Conservation (phyloP, 148 eudicot species). For the Camellia granthamiana region DNA sequence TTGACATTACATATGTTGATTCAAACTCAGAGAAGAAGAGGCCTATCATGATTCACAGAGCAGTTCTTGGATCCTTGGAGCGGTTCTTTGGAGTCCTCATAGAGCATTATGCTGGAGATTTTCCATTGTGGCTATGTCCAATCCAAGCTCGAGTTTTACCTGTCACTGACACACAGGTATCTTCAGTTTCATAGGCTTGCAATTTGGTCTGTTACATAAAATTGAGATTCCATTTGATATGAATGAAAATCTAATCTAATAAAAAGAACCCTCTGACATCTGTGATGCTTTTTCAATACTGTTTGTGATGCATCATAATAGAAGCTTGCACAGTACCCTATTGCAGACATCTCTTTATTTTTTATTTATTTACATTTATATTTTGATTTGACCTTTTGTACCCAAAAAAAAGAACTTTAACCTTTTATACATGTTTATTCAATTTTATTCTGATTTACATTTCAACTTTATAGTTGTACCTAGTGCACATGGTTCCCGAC, state of each 20-base stretch:
- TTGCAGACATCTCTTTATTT: neutral
- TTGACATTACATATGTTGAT: slow-evolving; percentile 91
- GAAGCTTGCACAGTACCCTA: neutral
- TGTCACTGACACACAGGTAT: slow-evolving; percentile 88
- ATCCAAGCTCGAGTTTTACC: slow-evolving; percentile 88
- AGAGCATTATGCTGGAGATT: slow-evolving; percentile 98
- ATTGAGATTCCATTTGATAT: neutral
- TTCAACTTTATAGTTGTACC: neutral
- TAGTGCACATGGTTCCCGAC: too few species aligned
- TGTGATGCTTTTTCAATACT: neutral
- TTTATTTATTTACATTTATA: neutral
- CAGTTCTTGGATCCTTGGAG: slow-evolving; percentile 95
- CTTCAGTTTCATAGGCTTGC: neutral
- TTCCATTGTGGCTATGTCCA: slow-evolving; percentile 95
- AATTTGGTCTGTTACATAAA: neutral
- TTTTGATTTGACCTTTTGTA: neutral
- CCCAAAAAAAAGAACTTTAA: too few species aligned
- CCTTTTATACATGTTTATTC: neutral
- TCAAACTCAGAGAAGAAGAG: slow-evolving; percentile 81
- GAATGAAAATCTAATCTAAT: neutral
- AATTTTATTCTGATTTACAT: neutral
- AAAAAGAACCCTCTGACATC: neutral
- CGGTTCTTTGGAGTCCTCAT: slow-evolving; percentile 97
- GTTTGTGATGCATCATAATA: neutral
- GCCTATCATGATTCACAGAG: slow-evolving; percentile 98